Percentiles rank a stretch among this genome's conserved stretches.
Evolutionary conservation across 2,329 filamentous ascomycete genomes (phyloP).

Genomic region (Sporothrix humicola): DNA sequence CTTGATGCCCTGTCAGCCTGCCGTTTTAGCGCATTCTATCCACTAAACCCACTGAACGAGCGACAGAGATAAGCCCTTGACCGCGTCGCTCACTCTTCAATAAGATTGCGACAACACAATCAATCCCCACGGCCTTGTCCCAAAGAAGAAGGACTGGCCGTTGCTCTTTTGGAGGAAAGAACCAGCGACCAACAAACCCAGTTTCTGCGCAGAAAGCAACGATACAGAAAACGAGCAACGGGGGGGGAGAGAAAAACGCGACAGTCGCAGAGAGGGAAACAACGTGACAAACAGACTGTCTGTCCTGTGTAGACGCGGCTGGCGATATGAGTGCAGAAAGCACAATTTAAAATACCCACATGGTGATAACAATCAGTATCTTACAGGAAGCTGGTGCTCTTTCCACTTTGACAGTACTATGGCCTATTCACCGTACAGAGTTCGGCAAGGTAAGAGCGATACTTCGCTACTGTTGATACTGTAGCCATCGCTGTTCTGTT

Average conservation of each 20-base stretch:
- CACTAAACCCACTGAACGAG: not conserved
- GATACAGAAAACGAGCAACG: no score
- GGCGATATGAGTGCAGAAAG: not conserved
- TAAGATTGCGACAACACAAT: constrained; percentile 26
- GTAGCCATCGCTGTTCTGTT: not conserved
- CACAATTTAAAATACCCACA: no score
- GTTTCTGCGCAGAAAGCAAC: not conserved
- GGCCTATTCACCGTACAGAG: no score
- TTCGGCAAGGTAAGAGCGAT: no score
- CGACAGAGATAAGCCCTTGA: constrained; percentile 2
- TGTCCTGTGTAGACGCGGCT: not conserved
- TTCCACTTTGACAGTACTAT: no score
- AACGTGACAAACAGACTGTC: not conserved
- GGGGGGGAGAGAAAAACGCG: not conserved
- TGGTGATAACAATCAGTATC: no score
- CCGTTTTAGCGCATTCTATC: not conserved
- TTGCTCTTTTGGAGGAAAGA: not conserved
- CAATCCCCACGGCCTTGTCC: constrained; percentile 28
- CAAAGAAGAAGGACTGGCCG: constrained; percentile 32
- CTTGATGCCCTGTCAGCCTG: not conserved
- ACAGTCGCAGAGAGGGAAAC: not conserved
- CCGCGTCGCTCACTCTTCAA: not conserved
- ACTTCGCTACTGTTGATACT: no score
- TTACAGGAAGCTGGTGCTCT: no score
- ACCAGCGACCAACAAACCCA: constrained; percentile 12